Percentiles rank a stretch among this genome's conserved stretches.
These are phyloP conservation scores for Poa annua DNA, from an alignment of 176 grass and related monocot genomes.

Conservation along the genomic window DNA sequence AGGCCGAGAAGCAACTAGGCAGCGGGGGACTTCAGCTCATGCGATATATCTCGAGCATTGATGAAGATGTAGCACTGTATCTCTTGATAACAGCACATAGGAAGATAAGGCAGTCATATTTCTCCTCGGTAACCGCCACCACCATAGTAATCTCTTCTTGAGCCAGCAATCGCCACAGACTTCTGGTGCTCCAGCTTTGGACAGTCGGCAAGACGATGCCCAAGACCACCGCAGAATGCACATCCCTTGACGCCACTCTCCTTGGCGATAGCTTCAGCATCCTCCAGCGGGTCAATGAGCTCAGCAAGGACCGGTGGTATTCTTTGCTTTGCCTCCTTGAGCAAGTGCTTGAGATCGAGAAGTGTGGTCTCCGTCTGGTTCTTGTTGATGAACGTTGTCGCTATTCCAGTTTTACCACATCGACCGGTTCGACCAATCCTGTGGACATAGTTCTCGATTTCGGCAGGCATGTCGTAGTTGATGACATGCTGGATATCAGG, in stretches of 20 bases:
- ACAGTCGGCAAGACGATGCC: constrained; percentile 88
- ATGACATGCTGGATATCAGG: constrained; percentile 99
- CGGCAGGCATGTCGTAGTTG: constrained; percentile 96
- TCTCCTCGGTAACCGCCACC: constrained; percentile 89
- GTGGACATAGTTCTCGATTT: constrained; percentile 97
- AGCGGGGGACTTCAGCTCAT: not conserved
- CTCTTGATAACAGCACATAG: not conserved
- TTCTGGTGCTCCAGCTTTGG: constrained; percentile 97
- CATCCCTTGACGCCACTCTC: constrained; percentile 93
- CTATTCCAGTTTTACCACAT: constrained; percentile 95
- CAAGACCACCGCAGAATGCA: constrained; percentile 93
- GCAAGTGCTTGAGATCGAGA: constrained; percentile 86
- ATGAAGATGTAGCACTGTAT: not conserved
- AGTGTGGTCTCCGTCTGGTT: constrained; percentile 95
- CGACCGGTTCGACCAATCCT: constrained; percentile 93
- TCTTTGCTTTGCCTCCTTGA: constrained; percentile 96
- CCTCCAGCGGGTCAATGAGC: constrained; percentile 83
- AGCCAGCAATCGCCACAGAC: constrained; percentile 86
- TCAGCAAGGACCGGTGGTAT: constrained; percentile 93
- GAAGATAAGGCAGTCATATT: constrained; percentile 58
- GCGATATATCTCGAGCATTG: not conserved
- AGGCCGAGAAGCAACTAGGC: not conserved
- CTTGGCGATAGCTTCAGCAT: constrained; percentile 72
- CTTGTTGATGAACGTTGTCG: constrained; percentile 99
- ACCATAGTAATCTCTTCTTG: constrained; percentile 87